phyloP scores from a whole-genome alignment of 768 basidiomycete species.

The Lactarius sp. region DNA sequence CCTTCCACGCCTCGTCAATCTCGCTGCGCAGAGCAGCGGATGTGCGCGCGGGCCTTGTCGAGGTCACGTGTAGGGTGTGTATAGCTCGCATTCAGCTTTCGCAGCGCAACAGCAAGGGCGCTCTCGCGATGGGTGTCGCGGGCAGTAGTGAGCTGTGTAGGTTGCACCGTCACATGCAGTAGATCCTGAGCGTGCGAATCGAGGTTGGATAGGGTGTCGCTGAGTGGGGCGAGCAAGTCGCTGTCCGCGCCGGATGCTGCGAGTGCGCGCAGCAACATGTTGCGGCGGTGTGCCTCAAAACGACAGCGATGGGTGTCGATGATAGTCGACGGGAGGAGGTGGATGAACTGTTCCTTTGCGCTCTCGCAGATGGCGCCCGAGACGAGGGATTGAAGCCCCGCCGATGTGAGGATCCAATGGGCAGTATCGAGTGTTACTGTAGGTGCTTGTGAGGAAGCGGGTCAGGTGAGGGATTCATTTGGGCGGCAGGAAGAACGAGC shows the following conservation, averaged over 20 bases:
- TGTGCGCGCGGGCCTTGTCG: conserved; percentile 40
- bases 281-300: conserved; percentile 23
- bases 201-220: conserved; percentile 13
- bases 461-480: conserved; percentile 14
- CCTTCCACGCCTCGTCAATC: conserved; percentile 75
- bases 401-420: conserved; percentile 25
- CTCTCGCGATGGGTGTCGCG: conserved; percentile 67
- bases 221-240: conserved; percentile 21
- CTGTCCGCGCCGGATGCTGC: conserved; percentile 21
- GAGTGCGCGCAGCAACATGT: conserved; percentile 22
- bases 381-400: conserved; percentile 25
- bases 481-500: conserved; percentile 9
- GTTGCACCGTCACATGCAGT: conserved; percentile 54
- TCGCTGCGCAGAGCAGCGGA: conserved; percentile 58
- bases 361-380: conserved; percentile 26
- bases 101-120: conserved; percentile 67
- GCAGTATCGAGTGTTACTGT: conserved; percentile 21
- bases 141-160: conserved; percentile 54
- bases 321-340: conserved; percentile 20
- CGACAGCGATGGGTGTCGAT: conserved; percentile 18
- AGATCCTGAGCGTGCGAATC: conserved; percentile 40
- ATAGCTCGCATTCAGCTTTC: conserved; percentile 76
- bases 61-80: conserved; percentile 60
- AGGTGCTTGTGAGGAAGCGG: conserved; percentile 23
- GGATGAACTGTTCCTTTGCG: conserved; percentile 26